phyloP scores from a whole-genome alignment of 78 protist species.

The Dictyostelium discoideum region DNA sequence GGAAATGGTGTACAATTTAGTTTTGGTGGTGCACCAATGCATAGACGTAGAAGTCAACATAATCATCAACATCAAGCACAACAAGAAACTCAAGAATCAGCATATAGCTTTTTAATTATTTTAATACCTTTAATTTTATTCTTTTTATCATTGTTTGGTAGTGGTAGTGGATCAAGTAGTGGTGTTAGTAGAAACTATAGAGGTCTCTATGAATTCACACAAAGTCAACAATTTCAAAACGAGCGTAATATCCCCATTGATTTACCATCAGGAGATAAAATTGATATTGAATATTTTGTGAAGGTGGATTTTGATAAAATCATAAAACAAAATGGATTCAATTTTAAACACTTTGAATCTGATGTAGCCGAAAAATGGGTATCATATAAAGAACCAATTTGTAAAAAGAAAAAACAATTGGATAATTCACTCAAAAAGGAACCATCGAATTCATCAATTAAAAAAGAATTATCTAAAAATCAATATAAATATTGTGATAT shows the following conservation, averaged over 20 bases:
- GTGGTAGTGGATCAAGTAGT: conserved; percentile 22
- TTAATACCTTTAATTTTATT: conserved; percentile 46
- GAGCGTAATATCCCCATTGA: conserved; percentile 2
- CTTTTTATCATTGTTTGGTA: conserved; percentile 14
- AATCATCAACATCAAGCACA: background rate
- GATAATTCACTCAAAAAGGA: background rate
- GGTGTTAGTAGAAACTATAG: background rate
- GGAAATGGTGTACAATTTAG: conserved; percentile 26
- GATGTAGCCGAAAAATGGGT: conserved; percentile 32
- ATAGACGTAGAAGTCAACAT: background rate
- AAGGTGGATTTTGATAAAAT: background rate
- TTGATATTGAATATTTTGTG: conserved; percentile 28
- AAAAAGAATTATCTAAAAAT: background rate
- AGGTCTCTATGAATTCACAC: background rate
- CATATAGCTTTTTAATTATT: conserved; percentile 26
- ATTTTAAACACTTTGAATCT: background rate
- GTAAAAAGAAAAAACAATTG: background rate
- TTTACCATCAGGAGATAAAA: background rate
- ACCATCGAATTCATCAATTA: background rate
- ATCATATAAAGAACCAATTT: background rate
- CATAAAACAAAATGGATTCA: background rate
- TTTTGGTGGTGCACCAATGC: conserved; percentile 30
- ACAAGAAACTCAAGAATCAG: conserved; percentile 21
- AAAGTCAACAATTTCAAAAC: background rate
- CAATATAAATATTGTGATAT: conserved; percentile 30